Conservation (phyloP, 495 filamentous ascomycete genomes). For the Penicillium angulare region DNA sequence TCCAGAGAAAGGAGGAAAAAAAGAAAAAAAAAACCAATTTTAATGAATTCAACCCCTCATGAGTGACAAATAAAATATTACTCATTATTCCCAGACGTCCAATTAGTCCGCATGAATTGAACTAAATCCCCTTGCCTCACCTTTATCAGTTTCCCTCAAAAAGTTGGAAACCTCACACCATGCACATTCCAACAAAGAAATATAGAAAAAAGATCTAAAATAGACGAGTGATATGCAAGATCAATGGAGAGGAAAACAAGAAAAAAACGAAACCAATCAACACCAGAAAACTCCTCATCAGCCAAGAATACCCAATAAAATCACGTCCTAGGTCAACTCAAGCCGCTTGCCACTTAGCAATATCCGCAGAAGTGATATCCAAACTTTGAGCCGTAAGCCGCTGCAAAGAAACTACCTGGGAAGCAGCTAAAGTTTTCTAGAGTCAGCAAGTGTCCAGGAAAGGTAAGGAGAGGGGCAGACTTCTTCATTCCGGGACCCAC, state of each 20-base stretch:
- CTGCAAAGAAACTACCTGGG: conserved; percentile 28
- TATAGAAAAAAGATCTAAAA: not conserved
- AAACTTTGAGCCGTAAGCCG: conserved; percentile 36
- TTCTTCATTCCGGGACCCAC: not conserved
- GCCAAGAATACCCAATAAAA: conserved; percentile 2
- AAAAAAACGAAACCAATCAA: conserved; percentile 5
- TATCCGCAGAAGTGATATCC: conserved; percentile 36
- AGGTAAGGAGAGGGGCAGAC: not conserved
- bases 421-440: conserved; percentile 21
- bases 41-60: not conserved
- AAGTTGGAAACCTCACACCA: not conserved
- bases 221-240: not conserved
- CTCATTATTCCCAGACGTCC: not conserved
- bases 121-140: not conserved
- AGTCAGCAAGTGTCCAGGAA: conserved; percentile 15
- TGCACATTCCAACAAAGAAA: no score
- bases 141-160: not conserved
- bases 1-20: no score
- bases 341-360: conserved; percentile 34
- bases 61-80: not conserved
- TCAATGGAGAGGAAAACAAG: not conserved
- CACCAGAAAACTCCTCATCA: conserved; percentile 16
- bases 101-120: not conserved
- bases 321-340: conserved; percentile 10
- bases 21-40: not conserved